Evolutionary conservation across 2,329 filamentous ascomycete species (phyloP), one percentile per base, ranked within the genome.

Genomic region (Aspergillus versicolor): DNA sequence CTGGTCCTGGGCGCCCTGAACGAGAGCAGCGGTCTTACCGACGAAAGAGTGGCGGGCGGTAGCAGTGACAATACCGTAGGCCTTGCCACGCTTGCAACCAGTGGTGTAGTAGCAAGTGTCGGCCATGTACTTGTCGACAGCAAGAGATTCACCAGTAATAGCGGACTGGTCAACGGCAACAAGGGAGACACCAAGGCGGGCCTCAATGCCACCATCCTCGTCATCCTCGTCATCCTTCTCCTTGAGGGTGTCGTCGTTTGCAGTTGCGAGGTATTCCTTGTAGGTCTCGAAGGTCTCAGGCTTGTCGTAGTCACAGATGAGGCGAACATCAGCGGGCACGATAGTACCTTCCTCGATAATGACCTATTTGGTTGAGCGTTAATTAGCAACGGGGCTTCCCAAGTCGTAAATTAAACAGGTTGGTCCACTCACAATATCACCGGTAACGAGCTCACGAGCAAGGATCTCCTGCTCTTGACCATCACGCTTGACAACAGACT

Each of bases 61-160:
- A 63, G 86, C 84, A 58, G 83, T 83, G 69, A 86, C 82, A 61
- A 91, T 81, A 68, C 81, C 86, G 74, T 88, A 91, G 59, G 87
- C 85, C 79, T 90, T 90, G 70, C 88, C 88, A 72, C 88, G 88
- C 83, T 91, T 91, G 82, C 88, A 91, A 67, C 88, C 88, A 62
- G 88, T 91, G 61, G 88, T 91, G 80, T 91, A 91, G 82, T 89
- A 91, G 71, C 88, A 82, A 61, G 82, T 79, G 69, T 91, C 88
- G 61, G 87, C 86, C 84, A 91, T 89, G 79, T 88, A 73, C 70
- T 73, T 73, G 68, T 73, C 71, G 65, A 73, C 71, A 64, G 88
- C 88, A 64, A 91, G 85, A 60, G 88, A 91, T 76, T 91, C 88
- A 78, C 88, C 88, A 66, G 88, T 91, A 76, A 91, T 91, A 75